Percentiles rank a stretch among this genome's conserved stretches.
phyloP scores from a whole-genome alignment of 441 rosid species.

The Raphanus hybrid region DNA sequence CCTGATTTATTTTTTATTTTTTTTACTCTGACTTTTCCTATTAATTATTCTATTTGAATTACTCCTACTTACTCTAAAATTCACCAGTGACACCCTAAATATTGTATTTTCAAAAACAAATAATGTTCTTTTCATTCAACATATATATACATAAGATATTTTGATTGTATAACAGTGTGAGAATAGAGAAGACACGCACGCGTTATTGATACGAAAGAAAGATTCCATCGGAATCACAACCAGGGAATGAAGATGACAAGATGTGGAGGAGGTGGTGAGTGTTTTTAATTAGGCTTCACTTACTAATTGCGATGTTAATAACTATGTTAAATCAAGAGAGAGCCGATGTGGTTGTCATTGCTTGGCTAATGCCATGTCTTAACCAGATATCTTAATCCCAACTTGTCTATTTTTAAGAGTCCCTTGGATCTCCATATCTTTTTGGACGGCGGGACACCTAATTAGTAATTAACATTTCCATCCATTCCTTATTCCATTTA shows the following conservation, averaged over 20 bases:
- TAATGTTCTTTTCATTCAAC: too few relatives aligned
- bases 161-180: not conserved
- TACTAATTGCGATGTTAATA: not conserved
- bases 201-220: not conserved
- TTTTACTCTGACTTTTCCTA: not conserved
- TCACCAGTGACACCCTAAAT: not conserved
- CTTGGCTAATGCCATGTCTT: constrained; percentile 19
- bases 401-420: constrained; percentile 27
- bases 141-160: too few relatives aligned
- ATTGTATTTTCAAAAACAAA: too few relatives aligned
- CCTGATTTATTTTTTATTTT: not conserved
- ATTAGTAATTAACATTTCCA: not conserved
- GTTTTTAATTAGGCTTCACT: constrained; percentile 2
- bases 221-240: not conserved
- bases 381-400: constrained; percentile 25
- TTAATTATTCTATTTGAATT: too few relatives aligned
- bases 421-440: constrained; percentile 20
- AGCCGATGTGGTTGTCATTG: constrained; percentile 32
- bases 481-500: not conserved
- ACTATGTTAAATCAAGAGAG: not conserved
- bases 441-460: constrained; percentile 39
- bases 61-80: not conserved
- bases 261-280: constrained; percentile 17
- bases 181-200: constrained; percentile 8
- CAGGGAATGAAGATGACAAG: constrained; percentile 6